Conservation (phyloP, 2,329 filamentous ascomycete species). For the Dryadomyces quercus-mongolicae region DNA sequence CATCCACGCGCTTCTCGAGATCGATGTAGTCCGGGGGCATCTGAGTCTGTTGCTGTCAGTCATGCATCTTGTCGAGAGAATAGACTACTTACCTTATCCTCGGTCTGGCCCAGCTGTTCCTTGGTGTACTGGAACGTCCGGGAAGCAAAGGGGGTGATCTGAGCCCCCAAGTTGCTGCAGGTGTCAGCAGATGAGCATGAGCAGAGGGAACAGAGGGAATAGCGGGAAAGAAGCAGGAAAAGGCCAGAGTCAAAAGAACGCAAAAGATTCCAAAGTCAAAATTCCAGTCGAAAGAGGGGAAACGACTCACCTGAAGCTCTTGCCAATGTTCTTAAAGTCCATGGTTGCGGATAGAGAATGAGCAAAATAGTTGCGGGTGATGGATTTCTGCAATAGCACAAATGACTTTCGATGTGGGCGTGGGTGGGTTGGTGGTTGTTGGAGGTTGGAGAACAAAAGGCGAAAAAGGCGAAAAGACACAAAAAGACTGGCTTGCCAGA, state of each 20-base stretch:
- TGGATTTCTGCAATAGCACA: no score
- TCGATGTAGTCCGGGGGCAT: conserved; percentile 96
- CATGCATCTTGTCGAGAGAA: not conserved
- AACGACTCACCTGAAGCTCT: conserved; percentile 38
- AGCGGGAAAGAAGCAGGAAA: not conserved
- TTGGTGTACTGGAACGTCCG: conserved; percentile 96
- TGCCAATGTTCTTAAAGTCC: conserved; percentile 49
- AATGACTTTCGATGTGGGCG: no score
- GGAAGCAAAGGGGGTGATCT: conserved; percentile 83
- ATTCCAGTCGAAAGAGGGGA: not conserved
- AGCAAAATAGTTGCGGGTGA: not conserved
- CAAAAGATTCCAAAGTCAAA: not conserved
- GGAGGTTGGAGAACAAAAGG: no score
- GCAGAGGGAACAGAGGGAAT: not conserved
- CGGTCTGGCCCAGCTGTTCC: conserved; percentile 88
- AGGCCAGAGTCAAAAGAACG: not conserved
- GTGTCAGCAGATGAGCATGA: not conserved
- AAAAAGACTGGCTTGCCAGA: no score
- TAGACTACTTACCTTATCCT: conserved; percentile 61
- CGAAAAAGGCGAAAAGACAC: no score
- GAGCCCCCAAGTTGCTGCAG: conserved; percentile 51
- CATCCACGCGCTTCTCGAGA: conserved; percentile 97
- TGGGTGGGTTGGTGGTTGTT: not conserved
- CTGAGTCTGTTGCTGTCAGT: conserved; percentile 54
- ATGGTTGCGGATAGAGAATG: conserved; percentile 21